Percentiles rank a stretch among this genome's conserved stretches.
Evolutionary conservation across 495 filamentous ascomycete species (phyloP).

Genomic region (Evansstolkia leycettana): DNA sequence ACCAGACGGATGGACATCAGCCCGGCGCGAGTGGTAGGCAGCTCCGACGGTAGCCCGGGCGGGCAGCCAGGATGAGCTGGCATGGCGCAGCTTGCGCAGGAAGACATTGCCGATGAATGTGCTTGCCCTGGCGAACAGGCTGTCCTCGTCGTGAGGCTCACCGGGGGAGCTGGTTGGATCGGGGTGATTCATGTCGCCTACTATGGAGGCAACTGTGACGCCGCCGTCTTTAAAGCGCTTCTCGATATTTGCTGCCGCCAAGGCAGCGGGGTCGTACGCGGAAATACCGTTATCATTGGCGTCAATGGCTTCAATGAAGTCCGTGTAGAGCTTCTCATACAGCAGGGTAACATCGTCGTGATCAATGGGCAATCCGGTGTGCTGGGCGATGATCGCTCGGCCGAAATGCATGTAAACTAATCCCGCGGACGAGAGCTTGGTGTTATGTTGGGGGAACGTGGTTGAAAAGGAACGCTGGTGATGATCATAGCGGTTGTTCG

Average conservation of each 20-base stretch:
- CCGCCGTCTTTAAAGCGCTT: constrained; percentile 72
- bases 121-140: constrained; percentile 62
- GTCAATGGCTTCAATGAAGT: constrained; percentile 92
- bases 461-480: constrained; percentile 86
- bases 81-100: constrained; percentile 51
- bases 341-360: constrained; percentile 57
- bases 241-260: constrained; percentile 52
- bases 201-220: constrained; percentile 71
- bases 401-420: constrained; percentile 96
- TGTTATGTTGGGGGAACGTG: constrained; percentile 61
- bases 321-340: constrained; percentile 80
- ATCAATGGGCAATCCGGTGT: constrained; percentile 47
- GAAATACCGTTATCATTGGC: constrained; percentile 94
- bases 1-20: constrained; percentile 56
- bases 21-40: constrained; percentile 50
- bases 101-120: constrained; percentile 79
- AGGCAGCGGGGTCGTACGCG: constrained; percentile 54
- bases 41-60: constrained; percentile 64
- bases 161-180: constrained; percentile 26
- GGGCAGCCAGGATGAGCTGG: constrained; percentile 60
- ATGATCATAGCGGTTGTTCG: constrained; percentile 77
- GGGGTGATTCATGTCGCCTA: constrained; percentile 66
- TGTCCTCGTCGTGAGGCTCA: constrained; percentile 69
- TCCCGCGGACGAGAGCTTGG: constrained; percentile 86
- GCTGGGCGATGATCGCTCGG: constrained; percentile 60